Evolutionary conservation across 306 rosid species (phyloP).

Genomic region (Fragaria nilgerrensis): DNA sequence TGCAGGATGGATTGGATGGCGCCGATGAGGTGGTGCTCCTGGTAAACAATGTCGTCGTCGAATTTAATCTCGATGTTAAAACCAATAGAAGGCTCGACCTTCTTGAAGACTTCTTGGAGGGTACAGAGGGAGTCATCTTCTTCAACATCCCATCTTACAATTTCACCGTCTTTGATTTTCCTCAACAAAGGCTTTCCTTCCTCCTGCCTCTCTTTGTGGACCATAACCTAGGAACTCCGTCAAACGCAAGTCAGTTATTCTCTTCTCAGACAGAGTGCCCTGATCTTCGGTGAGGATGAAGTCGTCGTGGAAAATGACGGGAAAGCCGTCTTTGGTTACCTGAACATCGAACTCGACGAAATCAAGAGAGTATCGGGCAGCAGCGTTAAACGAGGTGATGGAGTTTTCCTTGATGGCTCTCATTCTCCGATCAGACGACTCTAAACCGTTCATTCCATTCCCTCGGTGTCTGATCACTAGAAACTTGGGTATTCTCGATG

Average conservation of each 20-base stretch:
- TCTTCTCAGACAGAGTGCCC: constrained; percentile 47
- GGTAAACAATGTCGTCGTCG: constrained; percentile 44
- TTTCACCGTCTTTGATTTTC: constrained; percentile 42
- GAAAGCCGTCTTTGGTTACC: constrained; percentile 54
- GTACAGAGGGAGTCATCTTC: constrained; percentile 49
- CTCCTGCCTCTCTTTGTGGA: constrained; percentile 41
- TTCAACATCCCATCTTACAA: constrained; percentile 47
- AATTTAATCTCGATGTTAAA: constrained; percentile 55
- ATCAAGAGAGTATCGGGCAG: constrained; percentile 45
- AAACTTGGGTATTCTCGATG: constrained; percentile 31
- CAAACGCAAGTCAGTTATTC: constrained; percentile 40
- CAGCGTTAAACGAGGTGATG: constrained; percentile 47
- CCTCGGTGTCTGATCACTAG: constrained; percentile 55
- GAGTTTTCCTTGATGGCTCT: constrained; percentile 50
- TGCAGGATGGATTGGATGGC: constrained; percentile 34
- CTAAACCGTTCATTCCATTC: constrained; percentile 49
- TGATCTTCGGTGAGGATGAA: constrained; percentile 42
- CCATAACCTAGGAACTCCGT: constrained; percentile 46
- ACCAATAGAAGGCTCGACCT: constrained; percentile 46
- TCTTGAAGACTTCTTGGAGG: constrained; percentile 43
- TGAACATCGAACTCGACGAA: constrained; percentile 59
- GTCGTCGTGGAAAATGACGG: constrained; percentile 55
- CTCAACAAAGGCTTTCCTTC: constrained; percentile 39
- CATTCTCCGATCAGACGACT: constrained; percentile 47
- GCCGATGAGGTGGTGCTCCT: constrained; percentile 26